Base-by-base conservation (phyloP, 148 eudicot species). In the Rhododendron williamsianum region DNA sequence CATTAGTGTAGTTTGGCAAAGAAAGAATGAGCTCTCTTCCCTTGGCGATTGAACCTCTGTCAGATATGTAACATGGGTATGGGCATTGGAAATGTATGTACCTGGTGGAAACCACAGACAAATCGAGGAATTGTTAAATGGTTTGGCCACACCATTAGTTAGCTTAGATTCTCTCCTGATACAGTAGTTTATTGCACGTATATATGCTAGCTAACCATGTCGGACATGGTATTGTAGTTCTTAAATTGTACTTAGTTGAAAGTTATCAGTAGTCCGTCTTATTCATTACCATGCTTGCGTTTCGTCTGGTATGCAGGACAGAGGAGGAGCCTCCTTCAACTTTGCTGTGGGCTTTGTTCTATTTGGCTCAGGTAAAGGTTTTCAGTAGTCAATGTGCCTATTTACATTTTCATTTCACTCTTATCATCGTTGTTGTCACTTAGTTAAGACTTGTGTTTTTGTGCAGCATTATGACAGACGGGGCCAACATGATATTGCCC, bases 301-400 rank as follows among this genome's bases (percentile, higher is more conserved):
- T 84, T 67, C 63, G 15, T 65, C 73, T 88, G 71, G 19, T 65
- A 9, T 90, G 77, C 92, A 97, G 99, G 72, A 72, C 79, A 67
- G 97, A 93, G 60, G 94, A 92, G 90, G 99, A 94, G 88, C 98
- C 95, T 65, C 99, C 99, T 79, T 95, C 98, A 82, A 95, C 98
- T 41, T 92, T 92, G 85, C 83, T 97, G 92, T 97, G 98, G 98
- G 93, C 91, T 86, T 90, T 97, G 88, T 95, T 94, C 89, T 92
- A 92, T 85, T 88, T 94, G 91, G 93, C 99, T 72, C 99, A 71
- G 76, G 76, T 71, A 33, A 71, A 97, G 98, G 98, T 97, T 83
- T 90, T 87, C 41, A 84, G 63, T 79, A 76, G 33, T 81, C 77
- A 15, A 19, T 69, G 21, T 23, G 60, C 25, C 48, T 72, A 54